Base-by-base conservation (phyloP, 441 rosid species). In the Dalechampia spathulata region DNA sequence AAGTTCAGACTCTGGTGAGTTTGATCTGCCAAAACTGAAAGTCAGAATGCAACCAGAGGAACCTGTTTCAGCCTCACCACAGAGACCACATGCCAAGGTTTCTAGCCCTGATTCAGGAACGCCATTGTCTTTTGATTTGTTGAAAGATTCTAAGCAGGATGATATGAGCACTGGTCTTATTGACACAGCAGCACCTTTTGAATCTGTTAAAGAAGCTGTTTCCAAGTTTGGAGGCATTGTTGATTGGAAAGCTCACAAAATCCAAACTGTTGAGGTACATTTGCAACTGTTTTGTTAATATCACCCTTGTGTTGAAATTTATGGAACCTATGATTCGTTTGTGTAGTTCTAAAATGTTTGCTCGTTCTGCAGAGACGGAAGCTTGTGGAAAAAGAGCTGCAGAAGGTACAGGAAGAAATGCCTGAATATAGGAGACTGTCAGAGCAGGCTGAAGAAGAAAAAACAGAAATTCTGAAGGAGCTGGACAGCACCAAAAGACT, bases 191-290 rank as follows among this genome's bases (percentile, higher is more conserved):
- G 84, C 94, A n/a, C 99, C 99, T 37, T 73, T 92, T 56, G 96
- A 92, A 66, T 92, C 99, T 6, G 99, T 92, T 54, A 92, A 92
- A 75, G 82, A 83, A 70, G 99, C 83, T 55, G 99, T 92, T 53
- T 86, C 99, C 23, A 89, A 76, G 72, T 89, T 92, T 50, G 99
- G 99, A 23, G 99, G 97, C 64, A 92, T 89, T 52, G 89, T 83
- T 7, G 99, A 92, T 68, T 92, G 99, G 99, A 92, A 89, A 73
- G 96, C 96, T 34, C 96, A 89, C 68, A 77, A 71, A 66, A 55
- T 83, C 67, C 81, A 87, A 73, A 71, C 92, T 19, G 80, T 85
- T 49, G 91, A 87, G 98, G 96, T 88, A 79, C 49, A 4, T 47
- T 8, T 25, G 55, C 42, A 43, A 36, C 65, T 62, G 7, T 60